These are phyloP conservation scores for Talinum fruticosum DNA, from an alignment of 148 eudicot species.

Conservation along the genomic window DNA sequence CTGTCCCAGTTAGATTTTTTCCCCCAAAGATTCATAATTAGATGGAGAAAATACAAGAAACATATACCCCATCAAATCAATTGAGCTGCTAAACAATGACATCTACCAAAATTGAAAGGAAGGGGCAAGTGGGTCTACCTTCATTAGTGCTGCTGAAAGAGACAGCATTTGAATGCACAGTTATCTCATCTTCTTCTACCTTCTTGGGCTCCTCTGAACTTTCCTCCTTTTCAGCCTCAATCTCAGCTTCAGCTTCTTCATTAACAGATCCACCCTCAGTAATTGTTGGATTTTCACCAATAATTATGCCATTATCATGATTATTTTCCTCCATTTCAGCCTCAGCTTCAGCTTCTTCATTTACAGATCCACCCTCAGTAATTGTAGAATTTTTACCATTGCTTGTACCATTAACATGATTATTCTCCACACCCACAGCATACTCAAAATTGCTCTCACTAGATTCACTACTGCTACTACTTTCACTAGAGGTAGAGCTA, in stretches of 20 bases:
- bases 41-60: not conserved
- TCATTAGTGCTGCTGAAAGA: not conserved
- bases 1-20: not conserved
- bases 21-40: not conserved
- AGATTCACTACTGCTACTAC: conserved; percentile 9
- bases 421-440: not conserved
- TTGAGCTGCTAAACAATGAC: not conserved
- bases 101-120: not conserved
- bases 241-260: conserved; percentile 3
- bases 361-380: not conserved
- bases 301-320: too few species aligned
- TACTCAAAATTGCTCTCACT: conserved; percentile 18
- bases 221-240: not conserved
- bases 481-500: conserved; percentile 13
- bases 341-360: not conserved
- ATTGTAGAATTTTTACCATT: conserved; percentile 12
- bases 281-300: conserved; percentile 6
- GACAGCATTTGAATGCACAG: not conserved
- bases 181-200: not conserved
- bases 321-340: not conserved
- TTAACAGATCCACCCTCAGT: conserved; percentile 3
- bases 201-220: conserved; percentile 1
- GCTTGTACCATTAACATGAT: not conserved
- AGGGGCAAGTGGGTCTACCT: conserved; percentile 24
- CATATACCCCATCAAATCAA: not conserved